Percentiles rank a stretch among this genome's conserved stretches.
These are phyloP conservation scores for Nyssa sinensis DNA, from an alignment of 148 eudicot genomes.

Conservation along the genomic window DNA sequence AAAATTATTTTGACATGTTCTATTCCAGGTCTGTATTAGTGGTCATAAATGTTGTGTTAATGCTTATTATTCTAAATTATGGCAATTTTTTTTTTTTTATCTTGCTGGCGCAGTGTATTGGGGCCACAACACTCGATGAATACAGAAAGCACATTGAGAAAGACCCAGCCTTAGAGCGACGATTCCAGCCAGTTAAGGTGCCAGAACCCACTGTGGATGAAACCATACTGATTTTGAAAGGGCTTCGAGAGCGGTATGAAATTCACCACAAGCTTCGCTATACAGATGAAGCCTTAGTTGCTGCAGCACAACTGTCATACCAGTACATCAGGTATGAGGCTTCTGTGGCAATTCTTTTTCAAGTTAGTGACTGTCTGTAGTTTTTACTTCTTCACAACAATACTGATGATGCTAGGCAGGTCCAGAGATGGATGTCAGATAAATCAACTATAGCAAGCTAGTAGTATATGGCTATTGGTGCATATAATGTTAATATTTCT, in stretches of 20 bases:
- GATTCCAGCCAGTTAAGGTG: conserved; percentile 93
- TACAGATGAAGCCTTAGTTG: conserved; percentile 73
- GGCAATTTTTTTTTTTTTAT: neutral
- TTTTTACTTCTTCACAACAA: neutral
- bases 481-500: neutral
- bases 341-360: neutral
- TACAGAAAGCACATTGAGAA: conserved; percentile 95
- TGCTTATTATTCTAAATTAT: neutral
- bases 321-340: conserved; percentile 72
- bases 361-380: neutral
- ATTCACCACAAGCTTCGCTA: conserved; percentile 91
- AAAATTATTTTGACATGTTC: neutral
- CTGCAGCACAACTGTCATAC: conserved; percentile 79
- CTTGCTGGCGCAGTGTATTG: conserved; percentile 65
- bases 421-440: neutral
- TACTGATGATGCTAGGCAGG: neutral
- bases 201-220: conserved; percentile 96
- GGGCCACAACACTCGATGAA: conserved; percentile 95
- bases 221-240: conserved; percentile 78
- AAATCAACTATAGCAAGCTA: neutral
- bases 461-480: neutral
- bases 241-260: conserved; percentile 89
- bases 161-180: conserved; percentile 92
- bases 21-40: neutral
- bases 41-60: conserved; percentile 7